These are phyloP conservation scores for Colletotrichum neosansevieriae DNA, from an alignment of 2,329 filamentous ascomycete species.

Conservation along the genomic window DNA sequence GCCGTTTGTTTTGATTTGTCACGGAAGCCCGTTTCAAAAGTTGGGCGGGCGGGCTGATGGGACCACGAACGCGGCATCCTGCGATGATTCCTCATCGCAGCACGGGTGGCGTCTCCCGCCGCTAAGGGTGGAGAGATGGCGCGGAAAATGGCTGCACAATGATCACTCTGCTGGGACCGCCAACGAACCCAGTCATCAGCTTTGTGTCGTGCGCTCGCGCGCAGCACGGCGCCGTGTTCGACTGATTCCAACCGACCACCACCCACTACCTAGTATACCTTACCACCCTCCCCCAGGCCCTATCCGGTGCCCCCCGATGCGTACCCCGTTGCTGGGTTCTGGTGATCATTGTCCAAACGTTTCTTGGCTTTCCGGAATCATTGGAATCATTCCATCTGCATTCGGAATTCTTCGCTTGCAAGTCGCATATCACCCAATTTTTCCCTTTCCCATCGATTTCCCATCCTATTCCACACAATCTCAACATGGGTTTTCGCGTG, in stretches of 20 bases:
- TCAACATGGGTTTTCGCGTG: too few species aligned
- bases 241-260: conserved; percentile 21
- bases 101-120: conserved; percentile 28
- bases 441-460: too few species aligned
- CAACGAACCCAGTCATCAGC: too few species aligned
- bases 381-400: conserved; percentile 28
- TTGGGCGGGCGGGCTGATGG: too few species aligned
- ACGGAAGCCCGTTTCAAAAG: background rate
- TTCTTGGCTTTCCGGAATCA: conserved; percentile 13
- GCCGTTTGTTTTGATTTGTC: conserved; percentile 18
- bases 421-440: too few species aligned
- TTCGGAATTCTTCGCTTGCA: conserved; percentile 11
- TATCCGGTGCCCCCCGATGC: conserved; percentile 10
- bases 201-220: background rate
- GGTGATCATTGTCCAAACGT: conserved; percentile 14
- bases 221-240: background rate
- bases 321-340: conserved; percentile 19
- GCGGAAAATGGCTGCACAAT: conserved; percentile 1
- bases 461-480: too few species aligned
- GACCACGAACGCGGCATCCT: background rate
- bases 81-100: conserved; percentile 35
- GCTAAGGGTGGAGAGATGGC: conserved; percentile 24
- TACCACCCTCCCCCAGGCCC: background rate
- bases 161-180: background rate
- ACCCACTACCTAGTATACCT: background rate